These are phyloP conservation scores for Avena atlantica DNA, from an alignment of 176 grass and related monocot genomes.

Conservation along the genomic window DNA sequence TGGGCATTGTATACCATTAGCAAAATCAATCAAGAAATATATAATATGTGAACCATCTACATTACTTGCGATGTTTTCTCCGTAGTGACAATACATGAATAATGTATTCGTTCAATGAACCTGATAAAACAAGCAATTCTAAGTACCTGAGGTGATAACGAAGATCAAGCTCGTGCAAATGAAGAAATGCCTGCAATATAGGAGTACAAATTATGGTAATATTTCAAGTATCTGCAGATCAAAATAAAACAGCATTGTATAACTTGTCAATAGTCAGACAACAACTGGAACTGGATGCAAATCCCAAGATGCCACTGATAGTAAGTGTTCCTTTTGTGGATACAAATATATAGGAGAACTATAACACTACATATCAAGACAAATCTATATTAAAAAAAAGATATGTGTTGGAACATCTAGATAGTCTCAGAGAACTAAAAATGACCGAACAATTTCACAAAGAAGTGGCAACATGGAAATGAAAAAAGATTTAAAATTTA, in stretches of 20 bases:
- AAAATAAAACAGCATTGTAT: constrained; percentile 18
- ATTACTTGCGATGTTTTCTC: too few relatives aligned
- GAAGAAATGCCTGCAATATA: constrained; percentile 79
- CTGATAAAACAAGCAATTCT: constrained; percentile 24
- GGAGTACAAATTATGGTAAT: constrained; percentile 13
- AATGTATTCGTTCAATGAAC: constrained; percentile 7
- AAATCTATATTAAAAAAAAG: constrained; percentile 6
- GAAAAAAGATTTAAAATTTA: constrained; percentile 44
- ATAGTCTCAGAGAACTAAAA: background rate
- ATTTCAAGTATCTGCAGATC: constrained; percentile 2
- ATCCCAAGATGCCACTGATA: constrained; percentile 24
- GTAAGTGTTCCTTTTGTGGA: constrained; percentile 25
- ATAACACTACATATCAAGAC: background rate
- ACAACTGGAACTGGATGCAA: constrained; percentile 29
- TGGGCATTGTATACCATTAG: too few relatives aligned
- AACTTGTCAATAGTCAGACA: background rate
- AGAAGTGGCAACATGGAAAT: background rate
- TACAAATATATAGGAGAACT: constrained; percentile 32
- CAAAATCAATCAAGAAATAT: too few relatives aligned
- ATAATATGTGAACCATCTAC: too few relatives aligned
- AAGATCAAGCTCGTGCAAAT: constrained; percentile 99
- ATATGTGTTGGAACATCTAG: constrained; percentile 31
- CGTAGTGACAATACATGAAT: background rate
- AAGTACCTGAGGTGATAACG: constrained; percentile 94
- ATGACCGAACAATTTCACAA: background rate